These are phyloP conservation scores for Punica granatum DNA, from an alignment of 345 rosid species.

Conservation along the genomic window DNA sequence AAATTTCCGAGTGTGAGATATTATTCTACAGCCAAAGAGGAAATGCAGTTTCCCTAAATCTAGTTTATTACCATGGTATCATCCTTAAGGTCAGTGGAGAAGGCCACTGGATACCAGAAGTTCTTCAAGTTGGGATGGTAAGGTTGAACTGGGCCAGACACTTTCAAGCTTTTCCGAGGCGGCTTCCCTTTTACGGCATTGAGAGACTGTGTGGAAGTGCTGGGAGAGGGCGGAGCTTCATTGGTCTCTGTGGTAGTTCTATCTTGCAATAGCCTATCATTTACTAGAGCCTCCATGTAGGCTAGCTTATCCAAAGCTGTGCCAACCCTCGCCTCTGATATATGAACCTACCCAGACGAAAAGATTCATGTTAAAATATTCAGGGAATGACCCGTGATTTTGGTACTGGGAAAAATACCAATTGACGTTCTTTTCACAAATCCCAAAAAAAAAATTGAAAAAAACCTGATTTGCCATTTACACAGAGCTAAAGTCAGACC, in stretches of 20 bases:
- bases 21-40: background rate
- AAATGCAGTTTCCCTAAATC: background rate
- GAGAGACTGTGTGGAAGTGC: slow-evolving; percentile 33
- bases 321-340: slow-evolving; percentile 92
- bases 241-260: slow-evolving; percentile 36
- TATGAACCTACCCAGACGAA: slow-evolving; percentile 73
- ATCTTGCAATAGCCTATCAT: slow-evolving; percentile 65
- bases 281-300: slow-evolving; percentile 84
- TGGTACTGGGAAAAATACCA: background rate
- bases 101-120: slow-evolving; percentile 94
- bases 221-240: slow-evolving; percentile 38
- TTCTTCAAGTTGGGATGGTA: slow-evolving; percentile 67
- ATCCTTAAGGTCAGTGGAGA: slow-evolving; percentile 72
- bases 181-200: slow-evolving; percentile 33
- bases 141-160: slow-evolving; percentile 88
- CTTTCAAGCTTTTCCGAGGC: slow-evolving; percentile 62
- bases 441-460: no score
- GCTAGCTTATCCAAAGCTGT: slow-evolving; percentile 92
- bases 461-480: no score
- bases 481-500: background rate
- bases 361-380: background rate
- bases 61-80: slow-evolving; percentile 68
- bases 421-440: background rate
- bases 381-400: background rate
- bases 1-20: background rate